Conservation (phyloP, 192 early-diverging fungal genomes). For the Powellomyces hirtus region DNA sequence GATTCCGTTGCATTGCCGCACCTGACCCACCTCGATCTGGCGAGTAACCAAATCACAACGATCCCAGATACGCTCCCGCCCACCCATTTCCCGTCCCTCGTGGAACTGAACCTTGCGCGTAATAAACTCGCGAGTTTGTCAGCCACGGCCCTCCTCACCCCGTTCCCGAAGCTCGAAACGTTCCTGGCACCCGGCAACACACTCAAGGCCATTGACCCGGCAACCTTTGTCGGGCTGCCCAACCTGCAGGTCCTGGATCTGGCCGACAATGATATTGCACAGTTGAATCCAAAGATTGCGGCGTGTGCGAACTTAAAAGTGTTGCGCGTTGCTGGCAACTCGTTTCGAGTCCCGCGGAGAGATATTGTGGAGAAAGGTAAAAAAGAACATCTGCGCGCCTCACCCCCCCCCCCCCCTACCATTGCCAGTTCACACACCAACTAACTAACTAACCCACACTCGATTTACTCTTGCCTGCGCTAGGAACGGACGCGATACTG, state of each 20-base stretch:
- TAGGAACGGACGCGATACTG: conserved; percentile 25
- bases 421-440: background rate
- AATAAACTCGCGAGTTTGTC: conserved; percentile 20
- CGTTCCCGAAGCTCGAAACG: conserved; percentile 15
- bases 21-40: conserved; percentile 1
- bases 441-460: background rate
- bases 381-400: background rate
- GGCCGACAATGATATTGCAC: conserved; percentile 26
- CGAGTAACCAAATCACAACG: background rate
- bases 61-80: background rate
- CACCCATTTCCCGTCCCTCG: conserved; percentile 21
- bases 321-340: conserved; percentile 26
- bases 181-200: conserved; percentile 9
- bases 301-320: conserved; percentile 3
- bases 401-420: background rate
- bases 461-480: background rate
- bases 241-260: conserved; percentile 28
- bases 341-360: conserved; percentile 11
- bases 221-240: background rate
- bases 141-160: background rate
- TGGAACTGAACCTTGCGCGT: conserved; percentile 35
- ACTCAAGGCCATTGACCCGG: conserved; percentile 2
- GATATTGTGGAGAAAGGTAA: background rate
- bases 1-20: background rate
- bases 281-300: conserved; percentile 26